Evolutionary conservation across 305 asterid species (phyloP).

Genomic region (Withania somnifera): DNA sequence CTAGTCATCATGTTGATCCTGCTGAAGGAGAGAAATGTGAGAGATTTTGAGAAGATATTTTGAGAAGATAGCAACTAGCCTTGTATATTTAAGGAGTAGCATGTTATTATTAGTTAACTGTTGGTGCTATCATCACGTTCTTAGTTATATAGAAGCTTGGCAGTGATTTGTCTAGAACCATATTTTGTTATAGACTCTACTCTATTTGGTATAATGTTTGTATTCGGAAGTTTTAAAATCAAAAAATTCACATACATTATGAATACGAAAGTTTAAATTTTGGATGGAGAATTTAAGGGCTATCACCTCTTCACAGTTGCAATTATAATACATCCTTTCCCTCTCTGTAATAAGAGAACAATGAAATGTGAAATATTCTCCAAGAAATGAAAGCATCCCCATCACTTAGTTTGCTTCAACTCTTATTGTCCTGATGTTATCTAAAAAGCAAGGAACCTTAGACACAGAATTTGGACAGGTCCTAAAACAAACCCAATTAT

Average conservation of each 20-base stretch:
- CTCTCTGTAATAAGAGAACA: background rate
- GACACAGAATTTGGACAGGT: background rate
- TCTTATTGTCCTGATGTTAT: background rate
- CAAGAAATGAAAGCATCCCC: background rate
- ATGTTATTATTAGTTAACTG: background rate
- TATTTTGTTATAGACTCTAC: background rate
- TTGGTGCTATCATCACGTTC: background rate
- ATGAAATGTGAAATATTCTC: background rate
- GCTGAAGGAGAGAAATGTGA: background rate
- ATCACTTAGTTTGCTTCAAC: background rate
- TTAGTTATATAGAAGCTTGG: background rate
- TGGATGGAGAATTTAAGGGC: background rate
- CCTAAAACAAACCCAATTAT: background rate
- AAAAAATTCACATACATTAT: background rate
- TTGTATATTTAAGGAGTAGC: background rate
- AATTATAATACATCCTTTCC: background rate
- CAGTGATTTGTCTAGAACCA: background rate
- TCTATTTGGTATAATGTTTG: background rate
- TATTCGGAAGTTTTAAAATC: background rate
- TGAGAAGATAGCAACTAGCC: no score
- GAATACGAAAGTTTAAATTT: background rate
- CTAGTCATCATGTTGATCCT: background rate
- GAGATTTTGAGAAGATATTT: background rate
- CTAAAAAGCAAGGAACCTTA: background rate
- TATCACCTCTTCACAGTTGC: background rate